phyloP scores from a whole-genome alignment of 148 eudicot genomes.

The Amaranthus palmeri region DNA sequence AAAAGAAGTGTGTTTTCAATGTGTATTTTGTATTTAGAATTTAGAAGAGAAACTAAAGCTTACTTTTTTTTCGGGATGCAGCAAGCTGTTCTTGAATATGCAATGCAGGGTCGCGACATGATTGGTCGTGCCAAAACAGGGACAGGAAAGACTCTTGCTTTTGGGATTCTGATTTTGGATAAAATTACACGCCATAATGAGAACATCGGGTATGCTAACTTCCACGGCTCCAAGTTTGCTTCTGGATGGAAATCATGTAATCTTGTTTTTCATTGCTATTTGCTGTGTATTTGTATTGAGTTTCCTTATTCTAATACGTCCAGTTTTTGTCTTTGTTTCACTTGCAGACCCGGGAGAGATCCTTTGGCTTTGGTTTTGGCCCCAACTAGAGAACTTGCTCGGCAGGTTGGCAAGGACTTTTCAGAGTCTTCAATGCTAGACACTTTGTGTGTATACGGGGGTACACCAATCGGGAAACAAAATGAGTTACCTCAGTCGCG shows the following conservation, averaged over 20 bases:
- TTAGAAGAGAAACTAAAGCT: neutral
- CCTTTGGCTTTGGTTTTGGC: constrained; percentile 82
- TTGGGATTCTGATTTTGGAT: constrained; percentile 97
- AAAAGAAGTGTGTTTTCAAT: too few species aligned
- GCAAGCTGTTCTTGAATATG: constrained; percentile 98
- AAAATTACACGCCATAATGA: constrained; percentile 69
- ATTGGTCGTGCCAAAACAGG: constrained; percentile 96
- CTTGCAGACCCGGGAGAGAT: constrained; percentile 59
- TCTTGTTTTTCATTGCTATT: neutral
- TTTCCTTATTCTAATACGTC: neutral
- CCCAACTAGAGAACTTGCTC: constrained; percentile 94
- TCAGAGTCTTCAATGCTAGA: constrained; percentile 62
- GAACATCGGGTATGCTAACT: constrained; percentile 58
- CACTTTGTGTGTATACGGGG: constrained; percentile 92
- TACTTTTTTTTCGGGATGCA: constrained; percentile 12
- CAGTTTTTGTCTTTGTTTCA: neutral
- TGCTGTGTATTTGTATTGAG: too few species aligned
- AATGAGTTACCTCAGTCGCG: constrained; percentile 60
- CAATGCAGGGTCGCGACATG: constrained; percentile 96
- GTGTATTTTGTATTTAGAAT: neutral
- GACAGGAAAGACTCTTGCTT: constrained; percentile 98
- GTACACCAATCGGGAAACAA: constrained; percentile 64
- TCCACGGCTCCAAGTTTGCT: neutral
- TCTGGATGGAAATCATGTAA: too few species aligned
- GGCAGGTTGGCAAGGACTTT: constrained; percentile 92